These are phyloP conservation scores for Argentina anserina DNA, from an alignment of 306 rosid genomes.

Conservation along the genomic window DNA sequence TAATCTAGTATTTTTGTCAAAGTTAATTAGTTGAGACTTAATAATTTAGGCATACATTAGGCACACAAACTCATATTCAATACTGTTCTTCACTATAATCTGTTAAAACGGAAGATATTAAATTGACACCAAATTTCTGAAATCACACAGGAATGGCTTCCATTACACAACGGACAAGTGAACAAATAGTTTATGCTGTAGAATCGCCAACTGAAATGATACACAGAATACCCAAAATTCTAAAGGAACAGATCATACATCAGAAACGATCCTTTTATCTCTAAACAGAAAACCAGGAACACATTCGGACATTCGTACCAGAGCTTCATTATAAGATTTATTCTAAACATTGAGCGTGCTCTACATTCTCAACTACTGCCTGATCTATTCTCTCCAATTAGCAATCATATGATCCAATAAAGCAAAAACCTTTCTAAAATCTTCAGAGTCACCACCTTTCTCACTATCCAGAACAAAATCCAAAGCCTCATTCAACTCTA, in stretches of 20 bases:
- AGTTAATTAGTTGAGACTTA: not conserved
- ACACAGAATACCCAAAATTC: not conserved
- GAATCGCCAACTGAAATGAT: not conserved
- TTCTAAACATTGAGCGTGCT: not conserved
- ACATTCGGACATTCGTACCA: not conserved
- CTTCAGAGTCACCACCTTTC: slow-evolving; percentile 9
- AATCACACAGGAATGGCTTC: not conserved
- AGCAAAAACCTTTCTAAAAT: slow-evolving; percentile 25
- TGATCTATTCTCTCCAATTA: slow-evolving; percentile 38
- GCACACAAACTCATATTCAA: not conserved
- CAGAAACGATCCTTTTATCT: not conserved
- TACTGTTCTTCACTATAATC: not conserved
- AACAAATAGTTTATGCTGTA: not conserved
- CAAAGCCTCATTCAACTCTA: slow-evolving; percentile 39
- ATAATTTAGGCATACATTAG: not conserved
- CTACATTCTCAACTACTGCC: slow-evolving; percentile 14
- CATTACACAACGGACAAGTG: not conserved
- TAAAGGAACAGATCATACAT: not conserved
- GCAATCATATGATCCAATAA: slow-evolving; percentile 31
- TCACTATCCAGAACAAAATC: slow-evolving; percentile 10
- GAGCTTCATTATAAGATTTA: not conserved
- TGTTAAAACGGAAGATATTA: not conserved
- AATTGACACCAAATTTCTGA: not conserved
- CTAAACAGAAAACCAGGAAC: not conserved
- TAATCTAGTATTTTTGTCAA: not conserved